phyloP scores from a whole-genome alignment of 257 asterid species.

The Thymus mandschuricus region DNA sequence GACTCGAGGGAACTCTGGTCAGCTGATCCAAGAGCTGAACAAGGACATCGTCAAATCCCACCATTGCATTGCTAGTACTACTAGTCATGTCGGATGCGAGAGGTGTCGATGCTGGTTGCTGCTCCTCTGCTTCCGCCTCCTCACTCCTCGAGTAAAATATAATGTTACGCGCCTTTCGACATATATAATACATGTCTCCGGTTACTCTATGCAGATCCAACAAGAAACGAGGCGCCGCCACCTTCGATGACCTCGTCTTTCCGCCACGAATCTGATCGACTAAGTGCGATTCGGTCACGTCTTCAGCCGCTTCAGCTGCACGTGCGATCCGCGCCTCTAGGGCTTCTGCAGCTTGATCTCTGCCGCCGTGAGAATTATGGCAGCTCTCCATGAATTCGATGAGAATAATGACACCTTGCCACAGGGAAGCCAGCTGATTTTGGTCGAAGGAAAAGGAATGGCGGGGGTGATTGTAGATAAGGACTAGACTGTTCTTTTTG shows the following conservation, averaged over 20 bases:
- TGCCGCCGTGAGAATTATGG: background rate
- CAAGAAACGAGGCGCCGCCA: background rate
- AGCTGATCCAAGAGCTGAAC: background rate
- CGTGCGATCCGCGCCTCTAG: background rate
- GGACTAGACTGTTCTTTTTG: background rate
- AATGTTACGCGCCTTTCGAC: background rate
- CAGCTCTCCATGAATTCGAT: background rate
- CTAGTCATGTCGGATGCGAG: background rate
- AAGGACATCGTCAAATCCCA: background rate
- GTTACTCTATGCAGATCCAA: background rate
- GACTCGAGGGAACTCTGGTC: background rate
- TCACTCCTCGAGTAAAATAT: no score
- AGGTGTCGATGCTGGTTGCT: background rate
- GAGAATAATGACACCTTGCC: background rate
- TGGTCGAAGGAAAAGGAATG: background rate
- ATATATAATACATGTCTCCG: background rate
- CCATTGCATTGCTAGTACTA: background rate
- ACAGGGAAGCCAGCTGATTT: background rate
- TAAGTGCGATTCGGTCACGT: no score
- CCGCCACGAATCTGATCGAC: background rate
- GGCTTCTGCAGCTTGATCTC: background rate
- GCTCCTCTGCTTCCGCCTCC: background rate
- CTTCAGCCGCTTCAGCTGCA: no score
- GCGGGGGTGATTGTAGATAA: background rate
- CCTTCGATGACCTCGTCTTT: background rate